These are phyloP conservation scores for Saccharomycopsis hybrid DNA, from an alignment of 1,139 yeast species.

Conservation along the genomic window DNA sequence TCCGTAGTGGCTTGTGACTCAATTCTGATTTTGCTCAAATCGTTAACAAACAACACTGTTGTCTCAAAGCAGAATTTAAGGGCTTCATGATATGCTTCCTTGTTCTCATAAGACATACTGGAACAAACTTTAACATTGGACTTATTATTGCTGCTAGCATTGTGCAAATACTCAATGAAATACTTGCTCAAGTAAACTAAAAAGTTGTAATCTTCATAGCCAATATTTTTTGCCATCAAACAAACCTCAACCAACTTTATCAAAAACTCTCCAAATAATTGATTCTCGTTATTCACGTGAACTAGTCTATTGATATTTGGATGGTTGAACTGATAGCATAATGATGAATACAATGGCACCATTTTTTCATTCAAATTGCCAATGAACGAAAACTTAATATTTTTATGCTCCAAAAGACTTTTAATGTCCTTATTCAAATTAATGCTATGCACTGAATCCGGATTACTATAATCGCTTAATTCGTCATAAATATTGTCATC, in stretches of 20 bases:
- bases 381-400: slow-evolving; percentile 71
- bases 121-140: too few relatives aligned
- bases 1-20: slow-evolving; percentile 2
- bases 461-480: slow-evolving; percentile 77
- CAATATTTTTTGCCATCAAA: slow-evolving; percentile 49
- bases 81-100: slow-evolving; percentile 7
- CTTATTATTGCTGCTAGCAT: background rate
- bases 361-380: slow-evolving; percentile 89
- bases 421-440: slow-evolving; percentile 63
- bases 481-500: slow-evolving; percentile 52
- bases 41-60: slow-evolving; percentile 9
- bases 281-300: slow-evolving; percentile 54
- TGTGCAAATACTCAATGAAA: slow-evolving; percentile 43
- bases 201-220: slow-evolving; percentile 68
- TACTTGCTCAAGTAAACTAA: slow-evolving; percentile 79
- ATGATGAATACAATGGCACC: slow-evolving; percentile 85
- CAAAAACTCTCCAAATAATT: slow-evolving; percentile 44
- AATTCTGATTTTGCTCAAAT: slow-evolving; percentile 1
- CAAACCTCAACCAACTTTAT: slow-evolving; percentile 44
- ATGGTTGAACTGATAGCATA: slow-evolving; percentile 76
- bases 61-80: slow-evolving; percentile 20
- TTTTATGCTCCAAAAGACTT: slow-evolving; percentile 46
- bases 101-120: background rate
- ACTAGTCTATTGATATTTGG: slow-evolving; percentile 88
- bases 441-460: slow-evolving; percentile 62